These are phyloP conservation scores for Pythium phragmitis DNA, from an alignment of 352 stramenopile genomes.

Conservation along the genomic window DNA sequence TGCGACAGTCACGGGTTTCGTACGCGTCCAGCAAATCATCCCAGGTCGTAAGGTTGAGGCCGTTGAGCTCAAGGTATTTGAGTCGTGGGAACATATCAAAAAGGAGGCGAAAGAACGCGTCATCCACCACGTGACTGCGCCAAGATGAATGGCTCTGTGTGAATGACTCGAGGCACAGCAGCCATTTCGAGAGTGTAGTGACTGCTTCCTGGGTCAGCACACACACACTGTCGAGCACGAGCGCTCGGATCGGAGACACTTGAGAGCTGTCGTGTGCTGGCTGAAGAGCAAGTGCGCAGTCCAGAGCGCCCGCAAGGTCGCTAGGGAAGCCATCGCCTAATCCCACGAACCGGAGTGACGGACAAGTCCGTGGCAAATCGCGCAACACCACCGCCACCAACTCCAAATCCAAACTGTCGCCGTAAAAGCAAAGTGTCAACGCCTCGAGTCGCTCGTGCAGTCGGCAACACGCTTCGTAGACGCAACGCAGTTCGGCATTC, in stretches of 20 bases:
- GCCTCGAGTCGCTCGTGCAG: background rate
- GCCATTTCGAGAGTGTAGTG: no score
- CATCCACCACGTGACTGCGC: no score
- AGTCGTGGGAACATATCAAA: background rate
- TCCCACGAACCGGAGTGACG: background rate
- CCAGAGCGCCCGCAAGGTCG: background rate
- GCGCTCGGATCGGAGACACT: no score
- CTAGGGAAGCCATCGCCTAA: background rate
- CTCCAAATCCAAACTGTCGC: background rate
- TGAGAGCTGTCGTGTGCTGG: no score
- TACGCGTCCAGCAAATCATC: background rate
- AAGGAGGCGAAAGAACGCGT: background rate
- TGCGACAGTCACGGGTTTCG: background rate
- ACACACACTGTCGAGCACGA: no score
- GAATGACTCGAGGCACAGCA: background rate
- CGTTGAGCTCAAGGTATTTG: background rate
- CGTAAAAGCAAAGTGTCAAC: background rate
- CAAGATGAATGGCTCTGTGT: background rate
- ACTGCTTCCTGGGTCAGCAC: no score
- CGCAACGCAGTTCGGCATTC: background rate
- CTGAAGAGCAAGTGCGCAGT: no score
- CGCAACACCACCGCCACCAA: background rate
- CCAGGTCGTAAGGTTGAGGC: background rate
- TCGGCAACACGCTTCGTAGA: background rate
- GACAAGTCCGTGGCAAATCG: background rate